A percentile compares a stretch with the other conserved stretches of the same genome.
Conservation (phyloP, 441 rosid species). For the Gossypium laxum region DNA sequence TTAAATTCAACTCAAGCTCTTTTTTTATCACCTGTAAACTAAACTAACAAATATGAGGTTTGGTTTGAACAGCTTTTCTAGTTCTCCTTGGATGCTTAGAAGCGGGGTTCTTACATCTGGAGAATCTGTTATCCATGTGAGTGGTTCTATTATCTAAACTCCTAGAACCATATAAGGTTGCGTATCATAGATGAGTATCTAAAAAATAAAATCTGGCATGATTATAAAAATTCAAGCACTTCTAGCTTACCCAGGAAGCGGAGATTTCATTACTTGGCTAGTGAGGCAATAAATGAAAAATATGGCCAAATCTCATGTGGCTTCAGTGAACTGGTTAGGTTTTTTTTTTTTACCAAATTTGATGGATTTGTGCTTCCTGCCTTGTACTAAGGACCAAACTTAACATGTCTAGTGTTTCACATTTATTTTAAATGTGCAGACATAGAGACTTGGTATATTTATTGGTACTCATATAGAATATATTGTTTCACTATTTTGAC, state of each 20-base stretch:
- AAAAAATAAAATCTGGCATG: neutral
- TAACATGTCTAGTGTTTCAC: neutral
- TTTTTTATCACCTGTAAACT: constrained; percentile 17
- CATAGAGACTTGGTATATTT: neutral
- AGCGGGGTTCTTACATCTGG: constrained; percentile 65
- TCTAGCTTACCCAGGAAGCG: neutral
- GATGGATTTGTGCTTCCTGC: neutral
- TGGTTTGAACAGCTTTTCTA: constrained; percentile 64
- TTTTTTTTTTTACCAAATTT: neutral
- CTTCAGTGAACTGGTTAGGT: neutral
- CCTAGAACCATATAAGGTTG: neutral
- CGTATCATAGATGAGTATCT: neutral
- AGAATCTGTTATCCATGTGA: constrained; percentile 82
- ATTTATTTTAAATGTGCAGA: neutral
- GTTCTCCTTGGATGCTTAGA: constrained; percentile 88
- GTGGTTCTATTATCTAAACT: constrained; percentile 24
- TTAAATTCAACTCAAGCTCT: constrained; percentile 14
- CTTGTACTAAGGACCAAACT: neutral
- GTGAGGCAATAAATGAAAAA: neutral
- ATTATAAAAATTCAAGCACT: neutral
- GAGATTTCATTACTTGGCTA: neutral
- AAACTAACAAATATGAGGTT: constrained; percentile 24
- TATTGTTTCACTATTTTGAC: neutral
- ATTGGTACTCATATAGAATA: neutral
- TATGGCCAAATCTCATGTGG: neutral